Percentiles rank a stretch among this genome's conserved stretches.
Evolutionary conservation across 2,329 filamentous ascomycete species (phyloP).

Genomic region (Diaporthe eres): DNA sequence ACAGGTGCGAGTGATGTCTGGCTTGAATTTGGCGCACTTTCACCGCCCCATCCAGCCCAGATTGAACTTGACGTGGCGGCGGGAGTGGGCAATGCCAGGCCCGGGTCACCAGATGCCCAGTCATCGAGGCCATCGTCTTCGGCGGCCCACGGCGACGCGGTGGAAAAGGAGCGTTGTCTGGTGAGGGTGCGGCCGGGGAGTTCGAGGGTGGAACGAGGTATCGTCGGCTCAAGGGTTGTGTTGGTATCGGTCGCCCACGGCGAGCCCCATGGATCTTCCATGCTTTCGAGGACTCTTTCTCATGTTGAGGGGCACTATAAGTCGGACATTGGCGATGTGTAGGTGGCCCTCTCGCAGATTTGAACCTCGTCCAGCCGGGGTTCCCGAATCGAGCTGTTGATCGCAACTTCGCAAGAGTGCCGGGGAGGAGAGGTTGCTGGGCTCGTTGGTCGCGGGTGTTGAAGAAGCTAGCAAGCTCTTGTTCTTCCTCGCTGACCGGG

Average conservation of each 20-base stretch:
- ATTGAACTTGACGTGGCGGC: conserved; percentile 42
- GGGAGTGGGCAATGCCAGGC: conserved; percentile 45
- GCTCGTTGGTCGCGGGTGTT: not conserved
- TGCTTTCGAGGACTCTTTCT: conserved; percentile 53
- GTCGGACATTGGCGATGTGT: conserved; percentile 34
- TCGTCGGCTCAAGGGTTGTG: conserved; percentile 55
- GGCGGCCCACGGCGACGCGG: conserved; percentile 59
- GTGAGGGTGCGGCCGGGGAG: conserved; percentile 52
- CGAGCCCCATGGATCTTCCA: conserved; percentile 76
- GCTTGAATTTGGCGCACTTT: conserved; percentile 43
- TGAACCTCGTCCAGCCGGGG: conserved; percentile 21
- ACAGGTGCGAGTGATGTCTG: conserved; percentile 47
- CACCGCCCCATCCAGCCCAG: conserved; percentile 51
- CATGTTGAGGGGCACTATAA: conserved; percentile 42
- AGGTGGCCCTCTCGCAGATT: conserved; percentile 36
- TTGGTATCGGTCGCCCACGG: conserved; percentile 63
- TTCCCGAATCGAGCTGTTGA: conserved; percentile 19
- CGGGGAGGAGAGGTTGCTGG: not conserved
- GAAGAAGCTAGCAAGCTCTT: not conserved
- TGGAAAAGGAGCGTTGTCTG: conserved; percentile 46
- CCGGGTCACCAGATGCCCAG: conserved; percentile 53
- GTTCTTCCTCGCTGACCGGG: not conserved
- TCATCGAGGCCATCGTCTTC: conserved; percentile 56
- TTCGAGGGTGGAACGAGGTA: conserved; percentile 53
- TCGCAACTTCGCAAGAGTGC: conserved; percentile 21